phyloP scores from a whole-genome alignment of 768 basidiomycete species.

The Kwoniella sp. region DNA sequence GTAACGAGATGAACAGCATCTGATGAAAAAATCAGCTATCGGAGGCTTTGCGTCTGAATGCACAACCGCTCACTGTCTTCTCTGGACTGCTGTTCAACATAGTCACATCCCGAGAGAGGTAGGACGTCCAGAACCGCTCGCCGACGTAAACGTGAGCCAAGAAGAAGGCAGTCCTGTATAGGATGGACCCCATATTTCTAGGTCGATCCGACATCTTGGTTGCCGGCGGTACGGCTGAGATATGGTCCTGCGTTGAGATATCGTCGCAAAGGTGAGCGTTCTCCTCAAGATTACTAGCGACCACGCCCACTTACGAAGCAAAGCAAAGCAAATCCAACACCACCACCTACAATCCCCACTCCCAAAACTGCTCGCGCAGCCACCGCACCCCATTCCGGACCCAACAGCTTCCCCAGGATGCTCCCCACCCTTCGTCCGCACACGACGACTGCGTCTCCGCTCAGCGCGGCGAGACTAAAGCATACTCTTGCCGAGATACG shows the following conservation, averaged over 20 bases:
- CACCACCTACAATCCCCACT: constrained; percentile 29
- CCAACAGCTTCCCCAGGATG: constrained; percentile 19
- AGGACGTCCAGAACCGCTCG: constrained; percentile 22
- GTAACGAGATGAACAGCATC: constrained; percentile 42
- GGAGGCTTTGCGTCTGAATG: too few species aligned
- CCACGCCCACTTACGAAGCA: constrained; percentile 45
- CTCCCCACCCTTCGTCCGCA: constrained; percentile 34
- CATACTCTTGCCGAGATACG: constrained; percentile 35
- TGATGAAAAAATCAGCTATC: constrained; percentile 3
- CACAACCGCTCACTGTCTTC: constrained; percentile 31
- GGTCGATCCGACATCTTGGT: background rate
- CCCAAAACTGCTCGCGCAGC: constrained; percentile 28
- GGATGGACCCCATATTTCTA: constrained; percentile 18
- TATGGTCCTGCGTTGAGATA: constrained; percentile 33
- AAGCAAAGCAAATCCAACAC: constrained; percentile 27
- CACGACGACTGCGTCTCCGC: constrained; percentile 35
- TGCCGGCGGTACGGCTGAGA: constrained; percentile 18
- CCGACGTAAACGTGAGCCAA: constrained; percentile 31
- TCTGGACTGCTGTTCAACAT: constrained; percentile 30
- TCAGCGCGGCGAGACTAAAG: constrained; percentile 30
- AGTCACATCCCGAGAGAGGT: constrained; percentile 15
- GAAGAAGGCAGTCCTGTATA: constrained; percentile 24
- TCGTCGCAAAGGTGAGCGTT: background rate
- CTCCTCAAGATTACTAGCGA: background rate
- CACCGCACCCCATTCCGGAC: constrained; percentile 39